A percentile compares a stretch with the other conserved stretches of the same genome.
These are phyloP conservation scores for Acanthamoeba quina DNA, from an alignment of 208 protist genomes.

Conservation along the genomic window DNA sequence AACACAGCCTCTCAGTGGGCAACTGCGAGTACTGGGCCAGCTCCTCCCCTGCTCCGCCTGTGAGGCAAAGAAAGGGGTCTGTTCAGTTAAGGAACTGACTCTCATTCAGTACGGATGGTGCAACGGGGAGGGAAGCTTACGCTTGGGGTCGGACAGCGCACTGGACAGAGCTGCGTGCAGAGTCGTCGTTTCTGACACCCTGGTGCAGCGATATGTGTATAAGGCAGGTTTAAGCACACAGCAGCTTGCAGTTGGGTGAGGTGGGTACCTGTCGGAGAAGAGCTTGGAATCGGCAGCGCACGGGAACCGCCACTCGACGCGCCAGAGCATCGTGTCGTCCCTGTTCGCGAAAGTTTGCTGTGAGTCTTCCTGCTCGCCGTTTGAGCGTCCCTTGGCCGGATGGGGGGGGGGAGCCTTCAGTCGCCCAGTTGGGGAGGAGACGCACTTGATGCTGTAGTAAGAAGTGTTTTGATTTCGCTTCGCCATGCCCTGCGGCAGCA, in stretches of 20 bases:
- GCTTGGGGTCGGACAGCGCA: slow-evolving; percentile 10
- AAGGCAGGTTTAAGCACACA: not conserved
- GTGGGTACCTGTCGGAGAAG: not conserved
- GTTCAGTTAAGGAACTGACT: not conserved
- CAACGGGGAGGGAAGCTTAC: not conserved
- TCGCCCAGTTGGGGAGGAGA: not conserved
- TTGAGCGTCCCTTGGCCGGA: not conserved
- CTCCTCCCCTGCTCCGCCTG: not conserved
- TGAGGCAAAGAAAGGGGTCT: not conserved
- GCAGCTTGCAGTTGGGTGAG: not conserved
- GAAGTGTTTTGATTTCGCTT: slow-evolving; percentile 68
- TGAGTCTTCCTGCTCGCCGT: not conserved
- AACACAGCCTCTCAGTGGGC: slow-evolving; percentile 2
- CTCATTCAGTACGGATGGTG: not conserved
- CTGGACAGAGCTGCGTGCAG: not conserved
- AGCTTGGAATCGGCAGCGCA: not conserved
- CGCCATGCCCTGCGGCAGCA: slow-evolving; percentile 40
- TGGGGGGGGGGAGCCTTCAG: not conserved
- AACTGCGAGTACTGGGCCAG: not conserved
- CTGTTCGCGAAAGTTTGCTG: not conserved
- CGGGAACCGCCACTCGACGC: slow-evolving; percentile 54
- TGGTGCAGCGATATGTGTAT: not conserved
- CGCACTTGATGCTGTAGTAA: slow-evolving; percentile 46
- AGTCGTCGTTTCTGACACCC: not conserved
- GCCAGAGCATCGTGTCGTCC: slow-evolving; percentile 36